Conservation (phyloP, 805 yeast genomes). For the Pichia deserticola region DNA sequence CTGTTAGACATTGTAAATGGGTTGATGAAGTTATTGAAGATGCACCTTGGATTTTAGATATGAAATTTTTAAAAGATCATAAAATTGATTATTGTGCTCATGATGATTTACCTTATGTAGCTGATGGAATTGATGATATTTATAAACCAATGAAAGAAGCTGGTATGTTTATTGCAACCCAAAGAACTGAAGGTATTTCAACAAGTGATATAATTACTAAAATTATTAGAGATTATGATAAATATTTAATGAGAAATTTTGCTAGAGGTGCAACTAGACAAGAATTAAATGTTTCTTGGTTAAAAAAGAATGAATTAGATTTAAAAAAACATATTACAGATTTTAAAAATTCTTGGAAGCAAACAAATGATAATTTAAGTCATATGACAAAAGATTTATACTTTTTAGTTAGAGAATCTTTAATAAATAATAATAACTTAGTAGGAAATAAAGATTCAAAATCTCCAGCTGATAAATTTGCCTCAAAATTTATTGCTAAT, state of each 20-base stretch:
- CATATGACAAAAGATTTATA: slow-evolving; percentile 76
- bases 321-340: slow-evolving; percentile 84
- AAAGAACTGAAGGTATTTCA: slow-evolving; percentile 93
- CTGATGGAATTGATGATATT: slow-evolving; percentile 84
- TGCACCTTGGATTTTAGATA: slow-evolving; percentile 93
- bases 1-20: slow-evolving; percentile 92
- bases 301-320: slow-evolving; percentile 93
- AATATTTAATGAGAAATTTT: slow-evolving; percentile 92
- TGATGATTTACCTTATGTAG: slow-evolving; percentile 92
- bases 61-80: slow-evolving; percentile 71
- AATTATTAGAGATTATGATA: slow-evolving; percentile 92
- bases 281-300: slow-evolving; percentile 94
- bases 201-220: slow-evolving; percentile 95
- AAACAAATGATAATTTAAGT: slow-evolving; percentile 59
- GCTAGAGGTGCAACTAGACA: slow-evolving; percentile 96
- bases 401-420: slow-evolving; percentile 72
- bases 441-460: slow-evolving; percentile 11
- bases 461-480: slow-evolving; percentile 63
- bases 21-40: slow-evolving; percentile 92
- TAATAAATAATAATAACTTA: slow-evolving; percentile 22
- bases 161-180: slow-evolving; percentile 91
- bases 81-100: slow-evolving; percentile 94
- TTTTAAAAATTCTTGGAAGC: slow-evolving; percentile 79
- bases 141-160: slow-evolving; percentile 84
- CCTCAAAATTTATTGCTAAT: slow-evolving; percentile 55